phyloP scores from a whole-genome alignment of 176 grass and related monocot genomes.

The Hyparrhenia diplandra region DNA sequence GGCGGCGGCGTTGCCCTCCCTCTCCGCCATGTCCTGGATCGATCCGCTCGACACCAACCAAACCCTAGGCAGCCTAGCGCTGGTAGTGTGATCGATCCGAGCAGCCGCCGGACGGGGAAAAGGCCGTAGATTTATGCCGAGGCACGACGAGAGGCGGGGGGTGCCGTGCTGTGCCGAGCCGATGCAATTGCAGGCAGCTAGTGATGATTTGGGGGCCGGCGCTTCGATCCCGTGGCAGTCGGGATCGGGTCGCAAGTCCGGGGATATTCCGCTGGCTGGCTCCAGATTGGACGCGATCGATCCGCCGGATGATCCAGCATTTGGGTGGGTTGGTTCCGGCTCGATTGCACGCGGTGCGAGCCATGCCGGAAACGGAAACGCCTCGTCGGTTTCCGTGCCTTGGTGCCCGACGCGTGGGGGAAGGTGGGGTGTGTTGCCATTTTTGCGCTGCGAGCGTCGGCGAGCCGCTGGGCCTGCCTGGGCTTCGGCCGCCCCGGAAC shows the following conservation, averaged over 20 bases:
- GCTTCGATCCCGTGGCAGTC: not conserved
- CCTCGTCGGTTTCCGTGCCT: not conserved
- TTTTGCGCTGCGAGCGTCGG: not conserved
- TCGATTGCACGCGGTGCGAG: not conserved
- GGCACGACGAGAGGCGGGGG: not conserved
- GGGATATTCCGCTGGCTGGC: not conserved
- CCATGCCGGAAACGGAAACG: conserved; percentile 1
- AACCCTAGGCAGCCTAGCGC: conserved; percentile 14
- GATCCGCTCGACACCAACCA: not conserved
- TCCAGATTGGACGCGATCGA: not conserved
- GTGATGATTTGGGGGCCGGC: not conserved
- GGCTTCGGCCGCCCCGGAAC: not conserved
- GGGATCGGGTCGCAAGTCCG: not conserved
- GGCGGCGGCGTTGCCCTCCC: not conserved
- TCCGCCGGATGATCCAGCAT: not conserved
- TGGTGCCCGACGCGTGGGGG: not conserved
- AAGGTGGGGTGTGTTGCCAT: not conserved
- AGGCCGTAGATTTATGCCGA: not conserved
- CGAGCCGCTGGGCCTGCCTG: not conserved
- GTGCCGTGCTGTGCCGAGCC: not conserved
- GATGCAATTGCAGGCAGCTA: not conserved
- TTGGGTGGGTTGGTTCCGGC: not conserved
- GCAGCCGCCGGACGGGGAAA: not conserved
- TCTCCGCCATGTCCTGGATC: not conserved
- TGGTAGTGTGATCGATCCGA: not conserved